phyloP scores from a whole-genome alignment of 768 basidiomycete genomes.

The Termitomyces sp. region DNA sequence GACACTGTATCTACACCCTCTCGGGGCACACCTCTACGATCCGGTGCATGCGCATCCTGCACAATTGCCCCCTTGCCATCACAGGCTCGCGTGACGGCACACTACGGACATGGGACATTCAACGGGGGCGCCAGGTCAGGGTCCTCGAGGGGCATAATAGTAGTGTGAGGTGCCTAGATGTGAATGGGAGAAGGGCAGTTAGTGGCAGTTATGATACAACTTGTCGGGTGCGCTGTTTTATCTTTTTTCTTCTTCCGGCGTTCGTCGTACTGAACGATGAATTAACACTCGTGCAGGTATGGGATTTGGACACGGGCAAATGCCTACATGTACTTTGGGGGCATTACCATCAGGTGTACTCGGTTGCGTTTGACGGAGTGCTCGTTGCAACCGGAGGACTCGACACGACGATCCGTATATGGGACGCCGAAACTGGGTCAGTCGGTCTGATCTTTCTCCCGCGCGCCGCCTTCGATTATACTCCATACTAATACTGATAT shows the following conservation, averaged over 20 bases:
- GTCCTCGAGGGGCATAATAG: constrained; percentile 73
- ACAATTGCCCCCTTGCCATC: constrained; percentile 85
- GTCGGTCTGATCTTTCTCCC: constrained; percentile 18
- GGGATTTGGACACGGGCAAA: constrained; percentile 87
- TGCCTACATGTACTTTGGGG: constrained; percentile 81
- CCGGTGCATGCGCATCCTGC: constrained; percentile 84
- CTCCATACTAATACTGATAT: not conserved
- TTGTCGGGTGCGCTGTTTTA: constrained; percentile 60
- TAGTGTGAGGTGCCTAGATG: constrained; percentile 87
- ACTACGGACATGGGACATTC: constrained; percentile 91
- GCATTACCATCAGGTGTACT: constrained; percentile 87
- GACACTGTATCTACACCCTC: constrained; percentile 74
- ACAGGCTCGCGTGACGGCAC: constrained; percentile 87
- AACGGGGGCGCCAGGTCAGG: constrained; percentile 63
- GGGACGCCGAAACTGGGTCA: constrained; percentile 85
- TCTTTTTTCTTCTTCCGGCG: not conserved
- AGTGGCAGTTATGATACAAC: constrained; percentile 94
- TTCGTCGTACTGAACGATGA: too few relatives aligned
- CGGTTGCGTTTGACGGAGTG: constrained; percentile 85
- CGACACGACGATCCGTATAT: constrained; percentile 91
- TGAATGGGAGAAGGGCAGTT: constrained; percentile 78
- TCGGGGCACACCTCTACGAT: constrained; percentile 88
- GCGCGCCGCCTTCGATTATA: not conserved
- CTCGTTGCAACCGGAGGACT: constrained; percentile 83
- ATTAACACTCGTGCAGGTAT: constrained; percentile 47